Evolutionary conservation across 768 basidiomycete genomes (phyloP), one percentile per base, ranked within the genome.

Genomic region (Dendrothele bispora): DNA sequence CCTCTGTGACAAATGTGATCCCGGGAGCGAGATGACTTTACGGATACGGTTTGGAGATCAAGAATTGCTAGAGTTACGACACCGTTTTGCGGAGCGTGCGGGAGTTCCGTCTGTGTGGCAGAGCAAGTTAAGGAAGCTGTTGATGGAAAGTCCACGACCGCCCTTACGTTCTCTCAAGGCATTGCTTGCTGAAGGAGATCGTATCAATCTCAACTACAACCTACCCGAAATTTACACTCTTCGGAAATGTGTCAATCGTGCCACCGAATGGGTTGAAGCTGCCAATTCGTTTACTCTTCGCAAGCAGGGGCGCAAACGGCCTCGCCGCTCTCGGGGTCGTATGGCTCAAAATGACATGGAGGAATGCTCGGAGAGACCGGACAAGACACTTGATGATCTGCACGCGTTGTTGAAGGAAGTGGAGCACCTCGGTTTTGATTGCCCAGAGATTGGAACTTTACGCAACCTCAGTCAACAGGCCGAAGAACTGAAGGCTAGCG

Each of bases 251-350:
- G 90, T 98, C 43, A 78, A 64, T 36, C 77, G 82, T 52, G 93
- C 88, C 17, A 91, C 84, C 53, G 86, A 88, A 58, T 95, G 93
- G 93, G 73, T 93, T n/a, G 91, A 92, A 49, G 75, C 82, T 7
- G 88, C 89, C 26, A 89, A 89, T 54, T 73, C 79, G 0, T 90
- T 90, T 67, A 73, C 86, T 51, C 79, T 86, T 42, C 84, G 88
- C 46, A 91, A 91, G 64, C 84, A 87, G 58, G 85, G 82, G 52
- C 78, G 88, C 45, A 89, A 88, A 61, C 85, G 87, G n/a, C 74
- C 84, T 17, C 77, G 83, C 43, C 73, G 82, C 47, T 78, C 82
- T 41, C 78, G 79, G 49, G 77, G 82, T 25, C 76, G 83, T 35
- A 75, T 70, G 39, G 69, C 74, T 28, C 59, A 67, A 26, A 70